A percentile compares a stretch with the other conserved stretches of the same genome.
These are phyloP conservation scores for Corymbia citriodora DNA, from an alignment of 441 rosid genomes.

Conservation along the genomic window DNA sequence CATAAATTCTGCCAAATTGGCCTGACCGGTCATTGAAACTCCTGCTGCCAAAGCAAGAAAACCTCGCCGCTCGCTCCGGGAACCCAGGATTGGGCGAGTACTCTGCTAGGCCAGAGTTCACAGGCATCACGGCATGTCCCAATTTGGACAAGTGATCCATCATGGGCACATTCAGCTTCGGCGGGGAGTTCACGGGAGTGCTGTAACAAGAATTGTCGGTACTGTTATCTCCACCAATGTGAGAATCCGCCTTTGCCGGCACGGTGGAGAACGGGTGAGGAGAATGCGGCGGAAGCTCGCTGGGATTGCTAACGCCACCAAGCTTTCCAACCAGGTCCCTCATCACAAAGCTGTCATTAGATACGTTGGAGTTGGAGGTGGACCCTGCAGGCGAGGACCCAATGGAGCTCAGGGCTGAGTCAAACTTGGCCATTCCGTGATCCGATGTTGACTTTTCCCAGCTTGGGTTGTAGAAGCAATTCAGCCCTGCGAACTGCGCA, in stretches of 20 bases:
- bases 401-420: not conserved
- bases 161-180: constrained; percentile 20
- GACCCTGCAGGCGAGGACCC: not conserved
- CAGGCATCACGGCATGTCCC: constrained; percentile 33
- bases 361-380: not conserved
- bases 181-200: constrained; percentile 54
- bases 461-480: not conserved
- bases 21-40: constrained; percentile 59
- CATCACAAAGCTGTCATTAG: not conserved
- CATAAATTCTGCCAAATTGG: constrained; percentile 18
- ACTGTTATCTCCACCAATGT: constrained; percentile 15
- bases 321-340: not conserved
- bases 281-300: constrained; percentile 38
- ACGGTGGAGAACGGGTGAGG: constrained; percentile 14
- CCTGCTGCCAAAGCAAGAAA: constrained; percentile 56
- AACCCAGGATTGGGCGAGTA: constrained; percentile 64
- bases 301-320: constrained; percentile 10
- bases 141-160: constrained; percentile 16
- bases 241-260: not conserved
- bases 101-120: constrained; percentile 42
- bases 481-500: not conserved
- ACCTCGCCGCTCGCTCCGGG: constrained; percentile 55
- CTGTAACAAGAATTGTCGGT: constrained; percentile 19
- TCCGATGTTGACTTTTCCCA: not conserved
- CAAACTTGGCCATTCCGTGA: not conserved